Conservation (phyloP, 2,329 filamentous ascomycete species). For the Mycosphaerella sp. region DNA sequence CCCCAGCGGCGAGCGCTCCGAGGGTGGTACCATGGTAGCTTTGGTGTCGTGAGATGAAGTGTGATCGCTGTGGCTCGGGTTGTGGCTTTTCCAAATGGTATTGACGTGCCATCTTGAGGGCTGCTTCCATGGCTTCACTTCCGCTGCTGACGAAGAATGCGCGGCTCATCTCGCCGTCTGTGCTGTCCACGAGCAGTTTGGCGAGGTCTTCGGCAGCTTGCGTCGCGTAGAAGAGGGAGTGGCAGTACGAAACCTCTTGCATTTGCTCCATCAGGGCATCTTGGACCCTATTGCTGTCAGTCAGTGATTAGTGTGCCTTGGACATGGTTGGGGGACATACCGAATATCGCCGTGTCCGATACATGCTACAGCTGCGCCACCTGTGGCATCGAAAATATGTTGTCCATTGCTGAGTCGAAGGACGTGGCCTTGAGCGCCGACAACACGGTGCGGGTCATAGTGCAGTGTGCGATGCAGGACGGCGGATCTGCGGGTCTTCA, state of each 20-base stretch:
- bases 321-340: slow-evolving; percentile 13
- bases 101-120: slow-evolving; percentile 61
- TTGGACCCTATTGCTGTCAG: slow-evolving; percentile 40
- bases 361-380: slow-evolving; percentile 66
- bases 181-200: slow-evolving; percentile 45
- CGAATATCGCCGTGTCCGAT: slow-evolving; percentile 60
- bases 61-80: slow-evolving; percentile 48
- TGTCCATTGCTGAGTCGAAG: slow-evolving; percentile 51
- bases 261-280: slow-evolving; percentile 56
- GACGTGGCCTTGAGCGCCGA: slow-evolving; percentile 46
- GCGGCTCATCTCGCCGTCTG: slow-evolving; percentile 47
- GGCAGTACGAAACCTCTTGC: slow-evolving; percentile 52
- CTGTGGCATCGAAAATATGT: slow-evolving; percentile 63
- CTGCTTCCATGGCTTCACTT: slow-evolving; percentile 61
- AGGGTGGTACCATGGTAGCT: slow-evolving; percentile 68
- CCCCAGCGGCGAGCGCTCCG: slow-evolving; percentile 58
- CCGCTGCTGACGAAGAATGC: slow-evolving; percentile 55
- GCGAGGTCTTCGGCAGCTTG: slow-evolving; percentile 49
- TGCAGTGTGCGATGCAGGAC: slow-evolving; percentile 50
- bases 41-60: slow-evolving; percentile 58
- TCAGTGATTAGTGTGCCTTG: background rate
- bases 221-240: slow-evolving; percentile 54
- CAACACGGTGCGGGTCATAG: slow-evolving; percentile 42
- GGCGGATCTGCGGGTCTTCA: slow-evolving; percentile 12
- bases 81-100: slow-evolving; percentile 54